Evolutionary conservation across 2,329 filamentous ascomycete genomes (phyloP).

Genomic region (Ophiostoma triangulosporum): DNA sequence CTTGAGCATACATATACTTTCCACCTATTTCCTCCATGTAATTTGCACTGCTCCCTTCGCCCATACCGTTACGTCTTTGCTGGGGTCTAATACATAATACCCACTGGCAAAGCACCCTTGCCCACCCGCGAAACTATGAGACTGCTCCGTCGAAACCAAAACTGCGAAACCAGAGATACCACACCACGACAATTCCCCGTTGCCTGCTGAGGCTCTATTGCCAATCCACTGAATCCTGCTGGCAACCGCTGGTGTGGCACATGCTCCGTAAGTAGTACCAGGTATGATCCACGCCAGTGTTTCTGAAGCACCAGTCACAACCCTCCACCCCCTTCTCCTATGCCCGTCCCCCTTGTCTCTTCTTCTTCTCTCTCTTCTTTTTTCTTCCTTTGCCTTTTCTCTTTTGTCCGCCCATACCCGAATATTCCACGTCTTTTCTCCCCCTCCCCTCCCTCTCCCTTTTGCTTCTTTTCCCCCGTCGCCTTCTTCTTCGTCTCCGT

Average conservation of each 20-base stretch:
- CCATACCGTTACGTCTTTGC: constrained; percentile 1
- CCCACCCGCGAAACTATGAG: not conserved
- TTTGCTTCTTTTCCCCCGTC: not conserved
- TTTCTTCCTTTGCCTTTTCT: not conserved
- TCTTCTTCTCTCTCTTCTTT: constrained; percentile 12
- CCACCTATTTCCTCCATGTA: not conserved
- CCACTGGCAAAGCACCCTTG: constrained; percentile 4
- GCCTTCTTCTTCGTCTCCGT: not conserved
- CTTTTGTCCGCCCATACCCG: not conserved
- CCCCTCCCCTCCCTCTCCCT: not conserved
- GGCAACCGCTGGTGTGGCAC: constrained; percentile 18
- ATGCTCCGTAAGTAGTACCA: constrained; percentile 20
- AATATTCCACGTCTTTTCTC: constrained; percentile 1
- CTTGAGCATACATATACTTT: too few species aligned
- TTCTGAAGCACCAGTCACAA: constrained; percentile 21
- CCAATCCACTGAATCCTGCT: not conserved
- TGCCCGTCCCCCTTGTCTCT: constrained; percentile 1
- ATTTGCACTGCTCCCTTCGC: not conserved
- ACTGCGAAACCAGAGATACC: constrained; percentile 1
- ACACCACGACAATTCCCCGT: not conserved
- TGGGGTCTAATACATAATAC: constrained; percentile 3
- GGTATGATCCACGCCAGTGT: constrained; percentile 31
- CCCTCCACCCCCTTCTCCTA: constrained; percentile 9
- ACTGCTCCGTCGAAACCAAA: constrained; percentile 3
- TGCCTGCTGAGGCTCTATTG: not conserved